A percentile compares a stretch with the other conserved stretches of the same genome.
phyloP scores from a whole-genome alignment of 2,329 filamentous ascomycete species.

The Orbilia ellipsospora region DNA sequence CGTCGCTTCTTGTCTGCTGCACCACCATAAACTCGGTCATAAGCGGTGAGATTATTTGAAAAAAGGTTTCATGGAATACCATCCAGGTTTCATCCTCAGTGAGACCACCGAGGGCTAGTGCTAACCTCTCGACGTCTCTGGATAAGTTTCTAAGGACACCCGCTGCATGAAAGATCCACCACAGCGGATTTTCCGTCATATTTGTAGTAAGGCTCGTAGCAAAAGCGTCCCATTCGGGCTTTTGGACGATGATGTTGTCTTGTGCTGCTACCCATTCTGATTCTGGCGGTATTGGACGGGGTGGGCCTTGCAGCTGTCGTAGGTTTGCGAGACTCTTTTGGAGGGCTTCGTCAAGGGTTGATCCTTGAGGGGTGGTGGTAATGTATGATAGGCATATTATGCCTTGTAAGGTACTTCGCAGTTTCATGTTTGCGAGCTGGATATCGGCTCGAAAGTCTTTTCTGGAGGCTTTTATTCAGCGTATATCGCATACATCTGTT shows the following conservation, averaged over 20 bases:
- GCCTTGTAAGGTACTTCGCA: not conserved
- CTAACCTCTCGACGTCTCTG: constrained; percentile 17
- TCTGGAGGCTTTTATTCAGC: too few species aligned
- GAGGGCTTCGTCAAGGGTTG: not conserved
- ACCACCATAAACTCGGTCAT: constrained; percentile 22
- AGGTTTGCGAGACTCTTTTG: constrained; percentile 7
- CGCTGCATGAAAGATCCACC: constrained; percentile 25
- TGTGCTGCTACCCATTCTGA: constrained; percentile 20
- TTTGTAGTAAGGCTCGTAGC: constrained; percentile 19
- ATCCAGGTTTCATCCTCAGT: constrained; percentile 2
- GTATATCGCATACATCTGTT: too few species aligned
- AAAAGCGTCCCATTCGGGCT: constrained; percentile 28
- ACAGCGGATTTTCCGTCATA: constrained; percentile 31
- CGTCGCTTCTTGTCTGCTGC: not conserved
- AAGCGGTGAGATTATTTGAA: constrained; percentile 24
- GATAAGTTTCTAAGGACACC: constrained; percentile 17
- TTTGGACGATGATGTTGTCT: constrained; percentile 21
- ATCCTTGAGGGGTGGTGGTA: not conserved
- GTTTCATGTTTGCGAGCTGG: not conserved
- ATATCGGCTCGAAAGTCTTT: not conserved
- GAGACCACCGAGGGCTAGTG: not conserved
- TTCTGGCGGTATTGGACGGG: not conserved
- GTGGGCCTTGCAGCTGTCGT: not conserved
- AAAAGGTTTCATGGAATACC: constrained; percentile 17
- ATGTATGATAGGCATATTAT: not conserved